Evolutionary conservation across 1,284 basidiomycete species (phyloP), one percentile per base, ranked within the genome.

Genomic region (Boletellus sp.): DNA sequence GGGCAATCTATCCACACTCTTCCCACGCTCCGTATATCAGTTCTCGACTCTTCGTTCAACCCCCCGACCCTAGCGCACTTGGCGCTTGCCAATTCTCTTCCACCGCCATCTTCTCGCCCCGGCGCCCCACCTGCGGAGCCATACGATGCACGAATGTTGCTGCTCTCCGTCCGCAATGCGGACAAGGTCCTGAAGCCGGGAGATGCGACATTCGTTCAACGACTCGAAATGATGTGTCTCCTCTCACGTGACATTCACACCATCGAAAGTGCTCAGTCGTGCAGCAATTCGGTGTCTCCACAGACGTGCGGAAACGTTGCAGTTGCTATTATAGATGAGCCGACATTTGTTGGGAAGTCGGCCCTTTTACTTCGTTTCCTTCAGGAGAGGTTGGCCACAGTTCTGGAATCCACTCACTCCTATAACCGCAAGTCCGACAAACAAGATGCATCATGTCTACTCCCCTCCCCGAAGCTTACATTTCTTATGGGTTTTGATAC

Each of bases 21-120:
- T 17, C 45, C 52, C 36, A 55, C 64, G 5, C 61, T 82, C 25
- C 71, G 67, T 25, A 71, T 89, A 39, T 76, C 82, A 8, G 76
- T 96, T 16, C 77, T 98, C 27, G 94, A 98, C 60, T 87, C 92
- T 0, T 94, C 91, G 1, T 98, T 94, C 72, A 97, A 99, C 59
- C 94, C 95, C 2, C 95, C 95, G 0, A 93, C 91, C 0, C 66
- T 77, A 10, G 93, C 95, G 0, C 94, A 99, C 62, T 76, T 87
- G 45, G 84, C 88, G 0, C 80, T 97, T 36, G 82, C 82, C 16
- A 77, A 75, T 46, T 70, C 73, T 4, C 59, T 50, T 2, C 66
- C 66, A 19, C 73, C 74, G 1, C 56, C 45, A 43, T 42, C 22
- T 21, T 1, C 41, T 20, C 23, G 33, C 21, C 20, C 43, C 10